Conservation (phyloP, 75 land plant species). For the Picea sitchensis region DNA sequence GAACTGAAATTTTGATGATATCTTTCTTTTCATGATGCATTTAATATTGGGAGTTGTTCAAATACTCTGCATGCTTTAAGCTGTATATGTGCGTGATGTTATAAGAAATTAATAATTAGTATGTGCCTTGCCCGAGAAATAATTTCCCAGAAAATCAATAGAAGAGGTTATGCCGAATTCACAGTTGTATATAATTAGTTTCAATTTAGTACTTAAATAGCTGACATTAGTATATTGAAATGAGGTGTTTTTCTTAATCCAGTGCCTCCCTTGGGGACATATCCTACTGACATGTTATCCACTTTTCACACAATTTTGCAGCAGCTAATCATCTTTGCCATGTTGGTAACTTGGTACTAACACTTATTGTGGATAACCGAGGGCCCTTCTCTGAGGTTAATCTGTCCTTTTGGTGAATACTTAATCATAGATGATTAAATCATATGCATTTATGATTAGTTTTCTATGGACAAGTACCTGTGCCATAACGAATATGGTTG, state of each 20-base stretch:
- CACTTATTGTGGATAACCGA: too few species aligned
- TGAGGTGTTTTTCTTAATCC: neutral
- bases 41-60: neutral
- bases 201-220: neutral
- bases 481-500: too few species aligned
- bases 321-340: too few species aligned
- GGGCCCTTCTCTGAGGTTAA: too few species aligned
- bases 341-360: too few species aligned
- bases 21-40: neutral
- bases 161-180: neutral
- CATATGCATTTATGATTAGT: too few species aligned
- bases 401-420: too few species aligned
- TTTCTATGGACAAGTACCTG: too few species aligned
- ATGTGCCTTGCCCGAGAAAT: neutral
- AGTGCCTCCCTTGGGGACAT: too few species aligned
- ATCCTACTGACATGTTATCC: too few species aligned
- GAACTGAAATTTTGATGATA: neutral
- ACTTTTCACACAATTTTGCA: too few species aligned
- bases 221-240: neutral
- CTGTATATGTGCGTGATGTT: neutral
- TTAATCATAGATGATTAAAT: too few species aligned
- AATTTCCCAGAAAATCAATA: neutral
- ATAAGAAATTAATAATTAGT: neutral
- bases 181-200: neutral
- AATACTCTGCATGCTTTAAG: neutral